These are phyloP conservation scores for Ambrosia artemisiifolia DNA, from an alignment of 129 eudicot genomes.

Conservation along the genomic window DNA sequence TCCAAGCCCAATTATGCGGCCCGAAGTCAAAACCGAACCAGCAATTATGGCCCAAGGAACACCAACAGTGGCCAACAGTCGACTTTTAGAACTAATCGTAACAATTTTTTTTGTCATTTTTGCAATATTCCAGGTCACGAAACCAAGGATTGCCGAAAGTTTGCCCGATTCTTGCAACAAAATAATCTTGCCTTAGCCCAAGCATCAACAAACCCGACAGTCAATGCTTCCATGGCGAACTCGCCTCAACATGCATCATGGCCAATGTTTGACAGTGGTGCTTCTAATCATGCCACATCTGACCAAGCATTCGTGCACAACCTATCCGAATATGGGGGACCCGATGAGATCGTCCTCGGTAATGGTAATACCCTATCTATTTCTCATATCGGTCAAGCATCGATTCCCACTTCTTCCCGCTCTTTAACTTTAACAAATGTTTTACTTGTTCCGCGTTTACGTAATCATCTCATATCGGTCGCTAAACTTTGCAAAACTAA, in stretches of 20 bases:
- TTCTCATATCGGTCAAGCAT: not conserved
- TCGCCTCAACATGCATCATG: not conserved
- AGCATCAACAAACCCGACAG: not conserved
- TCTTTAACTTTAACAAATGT: not conserved
- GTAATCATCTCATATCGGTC: not conserved
- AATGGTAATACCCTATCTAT: not conserved
- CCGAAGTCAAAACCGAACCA: too few relatives aligned
- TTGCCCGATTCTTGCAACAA: not conserved
- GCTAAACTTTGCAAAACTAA: too few relatives aligned
- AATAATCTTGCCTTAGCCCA: not conserved
- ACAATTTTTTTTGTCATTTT: too few relatives aligned
- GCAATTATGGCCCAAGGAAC: too few relatives aligned
- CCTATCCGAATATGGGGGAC: slow-evolving; percentile 2
- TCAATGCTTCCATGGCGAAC: not conserved
- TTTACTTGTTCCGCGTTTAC: not conserved
- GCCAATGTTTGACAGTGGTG: slow-evolving; percentile 3
- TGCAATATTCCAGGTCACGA: not conserved
- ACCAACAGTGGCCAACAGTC: too few relatives aligned
- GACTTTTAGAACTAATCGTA: too few relatives aligned
- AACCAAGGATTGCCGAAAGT: slow-evolving; percentile 5
- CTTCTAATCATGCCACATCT: slow-evolving; percentile 1
- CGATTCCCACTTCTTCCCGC: not conserved
- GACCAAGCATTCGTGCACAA: not conserved
- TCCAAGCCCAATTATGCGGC: too few relatives aligned
- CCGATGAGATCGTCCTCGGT: slow-evolving; percentile 5